Conservation (phyloP, 169 alveolate species). For the Toxoplasma gondii region DNA sequence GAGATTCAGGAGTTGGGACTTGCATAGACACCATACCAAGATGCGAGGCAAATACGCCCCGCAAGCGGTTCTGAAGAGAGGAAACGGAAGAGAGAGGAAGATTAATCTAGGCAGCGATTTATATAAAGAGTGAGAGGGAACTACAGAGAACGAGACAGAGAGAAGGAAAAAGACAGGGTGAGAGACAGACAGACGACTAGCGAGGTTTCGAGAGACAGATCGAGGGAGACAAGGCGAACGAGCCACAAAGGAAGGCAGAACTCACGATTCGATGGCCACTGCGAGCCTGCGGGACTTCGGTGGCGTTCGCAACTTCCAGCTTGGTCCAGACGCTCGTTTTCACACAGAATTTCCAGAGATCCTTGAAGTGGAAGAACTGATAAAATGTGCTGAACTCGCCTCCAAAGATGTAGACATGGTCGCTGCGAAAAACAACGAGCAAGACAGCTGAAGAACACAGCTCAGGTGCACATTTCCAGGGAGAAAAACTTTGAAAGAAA, state of each 20-base stretch:
- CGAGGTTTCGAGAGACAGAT: neutral
- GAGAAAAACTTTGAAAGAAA: neutral
- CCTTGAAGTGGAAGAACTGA: conserved; percentile 89
- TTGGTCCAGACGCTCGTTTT: conserved; percentile 80
- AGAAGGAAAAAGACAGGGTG: too few relatives aligned
- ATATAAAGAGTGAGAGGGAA: too few relatives aligned
- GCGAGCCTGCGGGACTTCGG: conserved; percentile 86
- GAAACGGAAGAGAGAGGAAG: too few relatives aligned
- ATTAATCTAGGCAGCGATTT: too few relatives aligned
- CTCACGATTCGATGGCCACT: conserved; percentile 92
- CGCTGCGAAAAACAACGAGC: conserved; percentile 65
- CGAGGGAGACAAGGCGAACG: neutral
- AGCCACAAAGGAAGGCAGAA: neutral
- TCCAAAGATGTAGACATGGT: conserved; percentile 87
- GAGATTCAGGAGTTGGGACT: neutral
- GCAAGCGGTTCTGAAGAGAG: too few relatives aligned
- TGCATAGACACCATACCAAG: too few relatives aligned
- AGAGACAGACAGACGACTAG: neutral
- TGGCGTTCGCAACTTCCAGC: conserved; percentile 76
- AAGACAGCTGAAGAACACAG: neutral
- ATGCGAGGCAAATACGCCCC: too few relatives aligned
- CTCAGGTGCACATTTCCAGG: neutral
- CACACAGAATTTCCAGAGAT: conserved; percentile 84
- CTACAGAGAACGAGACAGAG: too few relatives aligned
- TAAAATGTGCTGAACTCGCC: conserved; percentile 89